These are phyloP conservation scores for Heritiera fomes DNA, from an alignment of 345 rosid genomes.

Conservation along the genomic window DNA sequence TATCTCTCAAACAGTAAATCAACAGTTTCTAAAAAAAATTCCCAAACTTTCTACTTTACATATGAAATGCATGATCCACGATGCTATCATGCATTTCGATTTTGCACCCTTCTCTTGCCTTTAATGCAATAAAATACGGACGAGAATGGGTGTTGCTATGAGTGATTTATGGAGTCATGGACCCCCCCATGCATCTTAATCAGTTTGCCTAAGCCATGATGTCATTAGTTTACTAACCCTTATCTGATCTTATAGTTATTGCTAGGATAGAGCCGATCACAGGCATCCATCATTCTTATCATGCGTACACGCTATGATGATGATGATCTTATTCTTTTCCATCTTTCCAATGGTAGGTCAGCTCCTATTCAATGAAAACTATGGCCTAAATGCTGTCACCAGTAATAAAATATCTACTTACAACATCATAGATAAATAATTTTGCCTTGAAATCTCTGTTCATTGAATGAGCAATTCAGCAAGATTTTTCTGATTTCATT, in stretches of 20 bases:
- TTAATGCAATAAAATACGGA: background rate
- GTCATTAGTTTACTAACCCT: conserved; percentile 31
- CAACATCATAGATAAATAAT: background rate
- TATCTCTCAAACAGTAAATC: background rate
- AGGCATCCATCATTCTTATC: background rate
- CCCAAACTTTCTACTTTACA: background rate
- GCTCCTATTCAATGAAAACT: background rate
- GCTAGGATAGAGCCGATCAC: background rate
- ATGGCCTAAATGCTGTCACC: background rate
- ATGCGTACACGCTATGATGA: conserved; percentile 3
- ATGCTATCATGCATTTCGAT: background rate
- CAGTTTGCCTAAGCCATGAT: conserved; percentile 36
- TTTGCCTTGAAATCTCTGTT: background rate
- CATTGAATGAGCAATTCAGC: background rate
- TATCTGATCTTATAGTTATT: background rate
- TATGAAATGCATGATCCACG: background rate
- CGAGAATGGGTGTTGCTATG: background rate
- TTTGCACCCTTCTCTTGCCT: background rate
- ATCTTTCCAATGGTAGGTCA: background rate
- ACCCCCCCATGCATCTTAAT: background rate
- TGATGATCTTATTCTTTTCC: background rate
- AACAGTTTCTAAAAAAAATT: background rate
- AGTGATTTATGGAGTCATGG: conserved; percentile 18
- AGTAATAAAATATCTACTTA: background rate
- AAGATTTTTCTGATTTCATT: background rate